Conservation (phyloP, 148 eudicot species). For the Rhododendron ovatum region DNA sequence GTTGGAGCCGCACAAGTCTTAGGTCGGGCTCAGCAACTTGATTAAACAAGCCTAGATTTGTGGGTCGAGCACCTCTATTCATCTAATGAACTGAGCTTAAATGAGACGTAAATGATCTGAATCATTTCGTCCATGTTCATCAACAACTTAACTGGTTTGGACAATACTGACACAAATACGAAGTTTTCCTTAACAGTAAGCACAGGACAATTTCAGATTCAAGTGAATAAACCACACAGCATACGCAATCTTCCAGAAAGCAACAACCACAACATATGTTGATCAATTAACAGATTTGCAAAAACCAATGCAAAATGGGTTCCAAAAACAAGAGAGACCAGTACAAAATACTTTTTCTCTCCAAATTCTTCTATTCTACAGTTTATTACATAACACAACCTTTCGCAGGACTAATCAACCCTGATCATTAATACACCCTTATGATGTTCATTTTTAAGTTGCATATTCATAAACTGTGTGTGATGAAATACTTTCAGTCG, state of each 20-base stretch:
- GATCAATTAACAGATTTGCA: background rate
- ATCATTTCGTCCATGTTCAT: background rate
- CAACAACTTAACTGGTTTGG: background rate
- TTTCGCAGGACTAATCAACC: background rate
- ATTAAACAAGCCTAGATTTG: background rate
- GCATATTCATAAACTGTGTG: background rate
- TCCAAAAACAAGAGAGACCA: background rate
- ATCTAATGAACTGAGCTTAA: background rate
- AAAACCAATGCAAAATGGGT: background rate
- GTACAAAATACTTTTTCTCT: background rate
- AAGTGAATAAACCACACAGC: background rate
- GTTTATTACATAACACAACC: background rate
- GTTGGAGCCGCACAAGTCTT: background rate
- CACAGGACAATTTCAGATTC: background rate
- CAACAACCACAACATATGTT: background rate
- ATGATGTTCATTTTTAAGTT: background rate
- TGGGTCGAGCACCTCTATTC: background rate
- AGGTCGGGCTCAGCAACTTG: background rate
- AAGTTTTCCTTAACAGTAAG: background rate
- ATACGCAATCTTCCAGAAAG: background rate
- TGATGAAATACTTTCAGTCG: background rate
- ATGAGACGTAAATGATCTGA: background rate
- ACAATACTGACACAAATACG: background rate
- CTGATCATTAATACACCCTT: background rate
- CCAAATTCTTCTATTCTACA: background rate